Evolutionary conservation across 2,329 filamentous ascomycete species (phyloP).

Genomic region (Achaetomium macrosporum): DNA sequence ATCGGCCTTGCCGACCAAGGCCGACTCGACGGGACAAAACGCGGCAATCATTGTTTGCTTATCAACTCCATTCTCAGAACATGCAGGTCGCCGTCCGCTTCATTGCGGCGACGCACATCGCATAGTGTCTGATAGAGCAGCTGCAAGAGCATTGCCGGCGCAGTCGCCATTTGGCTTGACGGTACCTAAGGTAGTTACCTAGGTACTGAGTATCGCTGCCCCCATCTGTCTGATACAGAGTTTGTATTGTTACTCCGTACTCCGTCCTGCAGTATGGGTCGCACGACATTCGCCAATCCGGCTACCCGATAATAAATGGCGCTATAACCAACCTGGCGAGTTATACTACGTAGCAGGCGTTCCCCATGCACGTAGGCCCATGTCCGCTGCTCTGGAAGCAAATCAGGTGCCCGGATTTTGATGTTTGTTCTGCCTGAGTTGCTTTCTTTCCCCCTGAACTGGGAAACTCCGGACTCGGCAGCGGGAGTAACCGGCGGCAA

Average conservation of each 20-base stretch:
- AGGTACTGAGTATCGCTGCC: too few relatives aligned
- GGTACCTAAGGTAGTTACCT: too few relatives aligned
- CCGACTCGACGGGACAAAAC: not conserved
- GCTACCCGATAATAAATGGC: too few relatives aligned
- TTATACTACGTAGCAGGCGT: not conserved
- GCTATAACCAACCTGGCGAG: not conserved
- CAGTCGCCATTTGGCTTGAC: too few relatives aligned
- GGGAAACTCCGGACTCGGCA: not conserved
- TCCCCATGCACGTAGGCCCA: not conserved
- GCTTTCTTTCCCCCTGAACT: too few relatives aligned
- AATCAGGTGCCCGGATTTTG: slow-evolving; percentile 10
- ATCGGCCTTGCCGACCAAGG: too few relatives aligned
- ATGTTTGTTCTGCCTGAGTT: not conserved
- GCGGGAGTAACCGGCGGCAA: slow-evolving; percentile 1
- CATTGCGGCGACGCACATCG: not conserved
- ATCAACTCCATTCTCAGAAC: not conserved
- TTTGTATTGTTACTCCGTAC: too few relatives aligned
- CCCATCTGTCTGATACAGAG: not conserved
- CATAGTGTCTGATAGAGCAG: not conserved
- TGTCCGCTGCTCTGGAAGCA: slow-evolving; percentile 18
- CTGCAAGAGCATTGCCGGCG: not conserved
- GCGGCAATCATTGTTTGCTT: not conserved
- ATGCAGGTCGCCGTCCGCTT: not conserved
- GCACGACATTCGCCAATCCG: slow-evolving; percentile 1
- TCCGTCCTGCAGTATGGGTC: not conserved